phyloP scores from a whole-genome alignment of 2,329 filamentous ascomycete species.

The Arthrocladium fulminans region DNA sequence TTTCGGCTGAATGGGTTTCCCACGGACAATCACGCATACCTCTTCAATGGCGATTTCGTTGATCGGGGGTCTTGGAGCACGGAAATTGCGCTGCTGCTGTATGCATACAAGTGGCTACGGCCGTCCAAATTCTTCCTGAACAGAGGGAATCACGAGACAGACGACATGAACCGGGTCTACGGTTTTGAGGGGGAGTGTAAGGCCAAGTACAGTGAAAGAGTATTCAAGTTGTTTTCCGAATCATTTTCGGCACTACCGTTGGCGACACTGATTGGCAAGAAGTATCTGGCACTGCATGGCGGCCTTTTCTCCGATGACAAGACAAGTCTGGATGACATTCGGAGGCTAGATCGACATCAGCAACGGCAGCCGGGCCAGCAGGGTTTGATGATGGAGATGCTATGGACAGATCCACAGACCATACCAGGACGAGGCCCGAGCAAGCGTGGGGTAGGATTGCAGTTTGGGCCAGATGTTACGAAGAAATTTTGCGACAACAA shows the following conservation, averaged over 20 bases:
- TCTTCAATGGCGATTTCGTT: slow-evolving; percentile 98
- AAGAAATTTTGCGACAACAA: slow-evolving; percentile 96
- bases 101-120: slow-evolving; percentile 92
- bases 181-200: slow-evolving; percentile 98
- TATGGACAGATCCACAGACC: slow-evolving; percentile 94
- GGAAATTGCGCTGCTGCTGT: slow-evolving; percentile 89
- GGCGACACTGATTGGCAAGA: slow-evolving; percentile 72
- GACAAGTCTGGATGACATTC: slow-evolving; percentile 82
- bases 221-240: slow-evolving; percentile 96
- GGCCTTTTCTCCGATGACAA: slow-evolving; percentile 52
- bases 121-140: slow-evolving; percentile 89
- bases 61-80: slow-evolving; percentile 96
- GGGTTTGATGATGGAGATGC: slow-evolving; percentile 99
- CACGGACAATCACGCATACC: slow-evolving; percentile 76
- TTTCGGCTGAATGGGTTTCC: slow-evolving; percentile 86
- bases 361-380: slow-evolving; percentile 88
- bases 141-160: slow-evolving; percentile 95
- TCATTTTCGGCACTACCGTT: slow-evolving; percentile 91
- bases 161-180: slow-evolving; percentile 98
- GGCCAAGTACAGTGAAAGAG: slow-evolving; percentile 91
- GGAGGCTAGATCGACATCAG: slow-evolving; percentile 80
- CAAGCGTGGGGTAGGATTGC: slow-evolving; percentile 91
- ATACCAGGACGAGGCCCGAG: slow-evolving; percentile 80
- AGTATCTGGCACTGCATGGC: slow-evolving; percentile 23
- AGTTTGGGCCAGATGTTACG: slow-evolving; percentile 94